These are phyloP conservation scores for Ramaria sp. DNA, from an alignment of 768 basidiomycete genomes.

Conservation along the genomic window DNA sequence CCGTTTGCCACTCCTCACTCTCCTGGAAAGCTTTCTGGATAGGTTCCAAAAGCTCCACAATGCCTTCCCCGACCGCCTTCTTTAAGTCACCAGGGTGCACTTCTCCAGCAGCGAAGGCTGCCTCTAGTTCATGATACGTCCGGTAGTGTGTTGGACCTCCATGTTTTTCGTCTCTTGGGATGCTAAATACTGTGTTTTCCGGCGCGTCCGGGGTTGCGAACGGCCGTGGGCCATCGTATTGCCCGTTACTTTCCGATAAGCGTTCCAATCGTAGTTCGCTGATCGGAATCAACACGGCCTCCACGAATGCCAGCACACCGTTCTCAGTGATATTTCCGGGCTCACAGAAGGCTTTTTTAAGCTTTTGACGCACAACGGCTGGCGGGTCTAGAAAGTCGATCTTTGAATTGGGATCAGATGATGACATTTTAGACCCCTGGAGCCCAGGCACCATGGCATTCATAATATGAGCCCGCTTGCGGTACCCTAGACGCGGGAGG, in stretches of 20 bases:
- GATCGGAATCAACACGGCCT: conserved; percentile 84
- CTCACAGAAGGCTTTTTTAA: conserved; percentile 89
- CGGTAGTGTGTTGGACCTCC: conserved; percentile 64
- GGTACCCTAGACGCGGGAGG: conserved; percentile 87
- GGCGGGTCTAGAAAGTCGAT: conserved; percentile 94
- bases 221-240: conserved; percentile 33
- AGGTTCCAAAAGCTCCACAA: conserved; percentile 67
- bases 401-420: conserved; percentile 95
- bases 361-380: conserved; percentile 75
- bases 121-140: conserved; percentile 52
- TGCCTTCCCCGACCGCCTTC: conserved; percentile 56
- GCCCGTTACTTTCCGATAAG: conserved; percentile 24
- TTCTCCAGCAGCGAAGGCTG: conserved; percentile 63
- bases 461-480: conserved; percentile 95
- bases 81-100: conserved; percentile 92
- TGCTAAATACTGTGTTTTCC: conserved; percentile 69
- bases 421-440: conserved; percentile 95
- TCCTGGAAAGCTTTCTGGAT: conserved; percentile 68
- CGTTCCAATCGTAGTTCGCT: conserved; percentile 62
- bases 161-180: conserved; percentile 67
- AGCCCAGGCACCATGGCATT: conserved; percentile 96
- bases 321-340: conserved; percentile 85
- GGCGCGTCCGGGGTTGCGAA: conserved; percentile 66
- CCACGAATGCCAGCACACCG: conserved; percentile 75
- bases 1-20: conserved; percentile 70